phyloP scores from a whole-genome alignment of 371 early-diverging fungal genomes.

The Syncephalastrum contaminatum region DNA sequence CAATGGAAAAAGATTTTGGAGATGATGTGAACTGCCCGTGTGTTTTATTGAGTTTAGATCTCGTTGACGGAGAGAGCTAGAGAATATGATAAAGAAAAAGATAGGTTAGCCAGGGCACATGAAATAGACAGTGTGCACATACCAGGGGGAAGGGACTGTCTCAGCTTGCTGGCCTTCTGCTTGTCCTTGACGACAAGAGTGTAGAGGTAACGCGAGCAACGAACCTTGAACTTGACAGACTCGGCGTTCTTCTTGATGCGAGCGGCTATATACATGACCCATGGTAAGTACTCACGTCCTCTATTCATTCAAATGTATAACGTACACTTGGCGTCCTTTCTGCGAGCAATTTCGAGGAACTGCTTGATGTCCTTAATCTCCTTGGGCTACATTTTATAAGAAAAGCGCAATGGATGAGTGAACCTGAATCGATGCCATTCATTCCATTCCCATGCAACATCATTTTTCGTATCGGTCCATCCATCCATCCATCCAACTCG shows the following conservation, averaged over 20 bases:
- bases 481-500: no score
- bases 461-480: no score
- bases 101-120: not conserved
- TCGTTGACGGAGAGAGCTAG: slow-evolving; percentile 42
- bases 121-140: slow-evolving; percentile 19
- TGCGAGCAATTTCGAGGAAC: slow-evolving; percentile 93
- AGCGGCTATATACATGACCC: slow-evolving; percentile 56
- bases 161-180: slow-evolving; percentile 96
- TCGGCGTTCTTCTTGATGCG: slow-evolving; percentile 97
- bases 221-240: slow-evolving; percentile 97
- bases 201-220: slow-evolving; percentile 97
- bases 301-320: slow-evolving; percentile 10
- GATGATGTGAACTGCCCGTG: no score
- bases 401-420: no score
- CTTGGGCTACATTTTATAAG: slow-evolving; percentile 74
- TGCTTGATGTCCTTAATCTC: slow-evolving; percentile 97
- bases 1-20: no score
- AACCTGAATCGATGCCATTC: no score
- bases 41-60: slow-evolving; percentile 21
- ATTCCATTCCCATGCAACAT: no score
- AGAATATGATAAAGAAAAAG: not conserved
- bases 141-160: slow-evolving; percentile 89
- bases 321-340: slow-evolving; percentile 92
- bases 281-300: no score
- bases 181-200: slow-evolving; percentile 95